Evolutionary conservation across 1,284 basidiomycete species (phyloP).

Genomic region (Mrakiaceae sp.): DNA sequence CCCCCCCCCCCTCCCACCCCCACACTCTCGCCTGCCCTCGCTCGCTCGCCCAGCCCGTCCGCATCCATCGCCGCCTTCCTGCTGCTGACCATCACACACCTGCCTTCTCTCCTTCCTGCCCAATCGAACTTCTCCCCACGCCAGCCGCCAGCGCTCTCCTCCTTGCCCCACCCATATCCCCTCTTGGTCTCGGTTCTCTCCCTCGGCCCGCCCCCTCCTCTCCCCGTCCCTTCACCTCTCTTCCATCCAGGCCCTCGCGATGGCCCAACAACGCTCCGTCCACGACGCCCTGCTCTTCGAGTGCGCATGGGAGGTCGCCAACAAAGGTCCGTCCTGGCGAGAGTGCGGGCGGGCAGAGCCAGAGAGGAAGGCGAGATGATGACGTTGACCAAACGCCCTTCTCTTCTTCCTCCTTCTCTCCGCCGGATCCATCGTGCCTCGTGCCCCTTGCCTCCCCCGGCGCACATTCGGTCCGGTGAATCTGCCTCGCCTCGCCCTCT

Average conservation of each 20-base stretch:
- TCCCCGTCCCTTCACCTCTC: neutral
- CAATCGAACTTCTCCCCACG: no score
- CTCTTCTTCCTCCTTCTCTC: neutral
- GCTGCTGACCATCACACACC: no score
- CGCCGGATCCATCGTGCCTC: neutral
- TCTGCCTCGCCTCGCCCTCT: neutral
- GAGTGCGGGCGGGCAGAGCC: neutral
- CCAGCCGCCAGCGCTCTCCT: no score
- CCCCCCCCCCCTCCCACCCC: no score
- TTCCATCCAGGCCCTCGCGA: neutral
- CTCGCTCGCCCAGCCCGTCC: no score
- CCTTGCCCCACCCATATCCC: no score
- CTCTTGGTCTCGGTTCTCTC: no score
- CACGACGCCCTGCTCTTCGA: conserved; percentile 71
- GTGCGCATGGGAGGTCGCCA: conserved; percentile 87
- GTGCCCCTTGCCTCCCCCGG: neutral
- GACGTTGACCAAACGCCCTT: neutral
- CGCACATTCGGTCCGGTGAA: neutral
- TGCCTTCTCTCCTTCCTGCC: no score
- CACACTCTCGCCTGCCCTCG: no score
- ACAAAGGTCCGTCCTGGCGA: conserved; percentile 47
- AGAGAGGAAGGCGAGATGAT: neutral
- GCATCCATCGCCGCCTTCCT: no score
- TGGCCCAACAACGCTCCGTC: conserved; percentile 47
- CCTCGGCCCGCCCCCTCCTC: neutral